These are phyloP conservation scores for Raphidocelis subcapitata DNA, from an alignment of 139 green algal genomes.

Conservation along the genomic window DNA sequence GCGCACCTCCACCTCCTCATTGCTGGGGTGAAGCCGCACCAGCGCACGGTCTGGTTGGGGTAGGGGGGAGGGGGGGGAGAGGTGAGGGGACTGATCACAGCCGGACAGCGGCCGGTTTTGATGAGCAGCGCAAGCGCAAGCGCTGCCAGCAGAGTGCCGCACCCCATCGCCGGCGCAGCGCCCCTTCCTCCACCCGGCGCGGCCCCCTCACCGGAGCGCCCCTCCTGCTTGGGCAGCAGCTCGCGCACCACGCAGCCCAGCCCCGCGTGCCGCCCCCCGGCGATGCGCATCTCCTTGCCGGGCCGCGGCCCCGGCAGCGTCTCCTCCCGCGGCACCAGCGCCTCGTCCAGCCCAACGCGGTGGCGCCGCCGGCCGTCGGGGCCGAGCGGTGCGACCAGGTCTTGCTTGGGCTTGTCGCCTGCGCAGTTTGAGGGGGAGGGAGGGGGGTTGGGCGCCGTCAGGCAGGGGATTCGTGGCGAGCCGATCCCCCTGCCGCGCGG, in stretches of 20 bases:
- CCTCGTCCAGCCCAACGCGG: slow-evolving; percentile 62
- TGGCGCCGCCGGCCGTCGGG: slow-evolving; percentile 54
- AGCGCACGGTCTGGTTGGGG: slow-evolving; percentile 33
- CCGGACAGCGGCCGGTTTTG: too few relatives aligned
- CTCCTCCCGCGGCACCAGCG: slow-evolving; percentile 50
- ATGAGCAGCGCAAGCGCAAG: too few relatives aligned
- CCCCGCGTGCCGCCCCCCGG: slow-evolving; percentile 56
- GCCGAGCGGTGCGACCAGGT: slow-evolving; percentile 57
- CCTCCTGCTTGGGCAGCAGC: slow-evolving; percentile 40
- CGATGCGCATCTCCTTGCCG: slow-evolving; percentile 56
- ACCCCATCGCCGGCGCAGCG: too few relatives aligned
- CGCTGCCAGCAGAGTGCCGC: too few relatives aligned
- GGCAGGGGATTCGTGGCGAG: not conserved
- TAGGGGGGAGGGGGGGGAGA: not conserved
- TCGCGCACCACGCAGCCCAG: slow-evolving; percentile 53
- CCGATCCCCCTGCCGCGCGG: too few relatives aligned
- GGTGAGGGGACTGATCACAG: not conserved
- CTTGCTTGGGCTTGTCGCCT: slow-evolving; percentile 46
- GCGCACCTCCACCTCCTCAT: slow-evolving; percentile 49
- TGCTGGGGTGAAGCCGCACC: slow-evolving; percentile 47
- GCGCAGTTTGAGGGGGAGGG: not conserved
- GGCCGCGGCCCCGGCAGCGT: slow-evolving; percentile 24
- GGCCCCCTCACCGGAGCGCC: slow-evolving; percentile 27
- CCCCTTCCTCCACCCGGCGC: not conserved
- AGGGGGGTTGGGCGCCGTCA: not conserved